These are phyloP conservation scores for Cryptococcus neoformans DNA, from an alignment of 1,284 basidiomycete genomes.

Conservation along the genomic window DNA sequence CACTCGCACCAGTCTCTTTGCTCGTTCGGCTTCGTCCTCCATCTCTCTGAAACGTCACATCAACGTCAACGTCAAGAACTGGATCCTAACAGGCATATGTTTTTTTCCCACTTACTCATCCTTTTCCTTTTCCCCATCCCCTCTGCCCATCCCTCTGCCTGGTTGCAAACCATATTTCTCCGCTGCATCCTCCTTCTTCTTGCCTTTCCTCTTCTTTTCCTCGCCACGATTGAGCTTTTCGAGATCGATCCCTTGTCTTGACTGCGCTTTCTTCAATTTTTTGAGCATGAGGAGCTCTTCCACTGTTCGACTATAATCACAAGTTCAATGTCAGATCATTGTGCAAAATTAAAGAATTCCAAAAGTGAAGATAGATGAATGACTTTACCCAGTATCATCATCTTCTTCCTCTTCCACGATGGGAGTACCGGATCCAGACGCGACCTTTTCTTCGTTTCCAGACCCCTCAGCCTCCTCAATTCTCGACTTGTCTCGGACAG, in stretches of 20 bases:
- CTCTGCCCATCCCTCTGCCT: background rate
- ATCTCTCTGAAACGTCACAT: constrained; percentile 27
- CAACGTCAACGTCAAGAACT: too few relatives aligned
- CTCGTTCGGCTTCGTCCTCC: constrained; percentile 64
- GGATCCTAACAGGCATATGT: too few relatives aligned
- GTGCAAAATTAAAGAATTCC: background rate
- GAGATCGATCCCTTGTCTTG: constrained; percentile 76
- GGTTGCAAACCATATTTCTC: constrained; percentile 56
- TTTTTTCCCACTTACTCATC: constrained; percentile 59
- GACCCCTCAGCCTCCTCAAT: constrained; percentile 8
- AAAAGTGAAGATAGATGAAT: background rate
- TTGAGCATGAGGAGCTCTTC: constrained; percentile 82
- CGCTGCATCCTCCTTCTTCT: constrained; percentile 30
- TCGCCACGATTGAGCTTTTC: constrained; percentile 78
- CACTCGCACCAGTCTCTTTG: constrained; percentile 65
- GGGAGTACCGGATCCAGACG: constrained; percentile 4
- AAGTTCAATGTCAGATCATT: background rate
- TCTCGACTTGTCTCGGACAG: constrained; percentile 36
- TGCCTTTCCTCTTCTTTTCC: constrained; percentile 5
- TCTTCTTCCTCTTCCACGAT: constrained; percentile 5
- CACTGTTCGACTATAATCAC: constrained; percentile 50
- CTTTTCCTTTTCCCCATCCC: constrained; percentile 34
- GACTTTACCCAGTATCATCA: constrained; percentile 4
- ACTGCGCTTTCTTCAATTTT: constrained; percentile 61
- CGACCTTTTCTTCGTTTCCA: constrained; percentile 3